Evolutionary conservation across 2,329 filamentous ascomycete species (phyloP).

Genomic region (Aspergillus cejpii): DNA sequence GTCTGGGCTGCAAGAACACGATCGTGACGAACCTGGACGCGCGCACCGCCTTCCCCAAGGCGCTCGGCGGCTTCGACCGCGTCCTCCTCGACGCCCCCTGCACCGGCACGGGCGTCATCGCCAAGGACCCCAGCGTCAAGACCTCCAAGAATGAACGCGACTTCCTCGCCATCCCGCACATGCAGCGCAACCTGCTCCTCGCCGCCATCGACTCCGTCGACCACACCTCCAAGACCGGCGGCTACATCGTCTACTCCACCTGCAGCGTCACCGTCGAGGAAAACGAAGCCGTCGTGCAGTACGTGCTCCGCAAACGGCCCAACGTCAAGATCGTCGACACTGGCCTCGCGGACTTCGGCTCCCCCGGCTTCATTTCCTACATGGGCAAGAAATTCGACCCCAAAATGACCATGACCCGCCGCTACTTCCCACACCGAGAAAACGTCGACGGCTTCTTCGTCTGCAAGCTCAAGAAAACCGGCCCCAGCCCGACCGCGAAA

Average conservation of each 20-base stretch:
- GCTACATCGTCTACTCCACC: constrained; percentile 93
- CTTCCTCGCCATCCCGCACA: constrained; percentile 86
- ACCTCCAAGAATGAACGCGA: constrained; percentile 96
- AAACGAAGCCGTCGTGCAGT: constrained; percentile 88
- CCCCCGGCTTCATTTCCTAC: constrained; percentile 84
- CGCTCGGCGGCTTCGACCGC: constrained; percentile 92
- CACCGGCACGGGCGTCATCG: constrained; percentile 93
- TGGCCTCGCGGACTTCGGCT: constrained; percentile 73
- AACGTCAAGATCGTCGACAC: constrained; percentile 93
- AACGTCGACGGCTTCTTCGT: constrained; percentile 99
- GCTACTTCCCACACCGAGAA: constrained; percentile 85
- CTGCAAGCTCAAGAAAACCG: constrained; percentile 91
- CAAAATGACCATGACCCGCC: constrained; percentile 70
- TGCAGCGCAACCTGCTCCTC: constrained; percentile 89
- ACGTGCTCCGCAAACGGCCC: constrained; percentile 81
- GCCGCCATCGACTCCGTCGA: constrained; percentile 93
- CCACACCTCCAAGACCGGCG: constrained; percentile 83
- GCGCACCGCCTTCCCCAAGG: constrained; percentile 75
- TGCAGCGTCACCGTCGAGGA: constrained; percentile 93
- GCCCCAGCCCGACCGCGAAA: constrained; percentile 56
- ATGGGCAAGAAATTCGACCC: constrained; percentile 88
- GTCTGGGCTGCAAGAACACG: constrained; percentile 85
- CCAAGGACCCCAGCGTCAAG: constrained; percentile 94
- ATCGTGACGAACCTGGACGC: constrained; percentile 95
- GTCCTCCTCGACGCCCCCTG: constrained; percentile 92